These are phyloP conservation scores for Arabidopsis lyrata DNA, from an alignment of 441 rosid species.

Conservation along the genomic window DNA sequence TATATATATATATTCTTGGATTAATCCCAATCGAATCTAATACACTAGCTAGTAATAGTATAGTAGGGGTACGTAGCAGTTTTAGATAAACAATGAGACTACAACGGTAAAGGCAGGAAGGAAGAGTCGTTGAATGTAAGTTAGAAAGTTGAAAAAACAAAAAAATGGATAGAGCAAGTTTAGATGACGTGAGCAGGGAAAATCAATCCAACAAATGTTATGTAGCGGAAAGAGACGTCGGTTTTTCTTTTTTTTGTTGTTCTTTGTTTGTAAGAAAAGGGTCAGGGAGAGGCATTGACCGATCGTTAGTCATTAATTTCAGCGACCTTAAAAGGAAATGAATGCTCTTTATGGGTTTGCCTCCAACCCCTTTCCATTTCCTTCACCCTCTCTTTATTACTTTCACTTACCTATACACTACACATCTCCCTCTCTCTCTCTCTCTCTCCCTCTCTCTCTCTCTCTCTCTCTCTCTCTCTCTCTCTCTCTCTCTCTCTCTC, in stretches of 20 bases:
- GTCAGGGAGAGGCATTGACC: slow-evolving; percentile 40
- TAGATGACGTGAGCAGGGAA: background rate
- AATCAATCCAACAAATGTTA: background rate
- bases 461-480: too few species aligned
- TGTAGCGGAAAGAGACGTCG: slow-evolving; percentile 30
- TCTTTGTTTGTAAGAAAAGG: background rate
- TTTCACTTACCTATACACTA: too few species aligned
- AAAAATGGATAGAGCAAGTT: background rate
- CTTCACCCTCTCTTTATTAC: slow-evolving; percentile 39
- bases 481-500: too few species aligned
- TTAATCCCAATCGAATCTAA: slow-evolving; percentile 1
- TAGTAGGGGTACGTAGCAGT: slow-evolving; percentile 2
- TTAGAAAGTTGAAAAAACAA: background rate
- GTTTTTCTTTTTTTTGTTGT: background rate
- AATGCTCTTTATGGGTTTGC: slow-evolving; percentile 78
- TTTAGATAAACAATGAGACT: slow-evolving; percentile 24
- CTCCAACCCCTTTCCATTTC: slow-evolving; percentile 55
- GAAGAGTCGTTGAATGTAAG: slow-evolving; percentile 30
- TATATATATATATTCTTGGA: background rate
- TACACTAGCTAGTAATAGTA: background rate
- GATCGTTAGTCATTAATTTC: slow-evolving; percentile 36
- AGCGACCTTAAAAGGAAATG: slow-evolving; percentile 54
- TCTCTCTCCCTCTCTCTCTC: too few species aligned
- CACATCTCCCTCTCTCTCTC: too few species aligned
- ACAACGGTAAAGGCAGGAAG: slow-evolving; percentile 22